Evolutionary conservation across 768 basidiomycete genomes (phyloP).

Genomic region (Mycena floridula): DNA sequence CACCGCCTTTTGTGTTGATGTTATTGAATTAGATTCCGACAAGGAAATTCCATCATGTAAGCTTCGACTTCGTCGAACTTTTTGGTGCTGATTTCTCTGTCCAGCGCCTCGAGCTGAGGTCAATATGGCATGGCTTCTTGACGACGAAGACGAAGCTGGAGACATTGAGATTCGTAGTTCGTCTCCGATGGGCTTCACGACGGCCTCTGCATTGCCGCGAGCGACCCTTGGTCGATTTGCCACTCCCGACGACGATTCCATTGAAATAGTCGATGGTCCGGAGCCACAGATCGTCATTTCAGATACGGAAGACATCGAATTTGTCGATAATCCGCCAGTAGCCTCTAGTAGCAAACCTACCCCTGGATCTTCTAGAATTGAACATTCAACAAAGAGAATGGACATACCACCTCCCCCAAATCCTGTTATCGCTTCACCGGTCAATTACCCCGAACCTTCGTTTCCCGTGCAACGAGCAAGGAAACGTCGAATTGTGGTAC

Average conservation of each 20-base stretch:
- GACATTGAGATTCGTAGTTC: constrained; percentile 48
- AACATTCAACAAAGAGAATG: too few species aligned
- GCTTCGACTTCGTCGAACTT: background rate
- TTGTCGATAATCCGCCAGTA: constrained; percentile 5
- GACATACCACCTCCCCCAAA: constrained; percentile 30
- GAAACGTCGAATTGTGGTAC: constrained; percentile 22
- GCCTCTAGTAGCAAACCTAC: constrained; percentile 2
- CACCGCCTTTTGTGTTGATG: background rate
- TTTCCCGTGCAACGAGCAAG: constrained; percentile 29
- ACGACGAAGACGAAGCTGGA: constrained; percentile 56
- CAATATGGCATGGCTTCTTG: constrained; percentile 62
- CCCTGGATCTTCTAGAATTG: too few species aligned
- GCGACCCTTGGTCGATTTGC: constrained; percentile 2
- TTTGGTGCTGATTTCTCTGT: constrained; percentile 5
- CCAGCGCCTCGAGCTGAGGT: constrained; percentile 19
- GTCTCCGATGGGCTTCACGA: constrained; percentile 27
- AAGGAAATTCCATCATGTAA: background rate
- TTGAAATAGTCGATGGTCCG: background rate
- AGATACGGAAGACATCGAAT: constrained; percentile 9
- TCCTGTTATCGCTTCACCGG: constrained; percentile 21
- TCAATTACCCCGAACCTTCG: constrained; percentile 29
- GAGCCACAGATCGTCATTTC: background rate
- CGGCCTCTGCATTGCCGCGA: background rate
- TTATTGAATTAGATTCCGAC: background rate
- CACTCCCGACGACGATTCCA: constrained; percentile 11